Base-by-base conservation (phyloP, 2,329 filamentous ascomycete genomes). In the Rosellinia necatrix region DNA sequence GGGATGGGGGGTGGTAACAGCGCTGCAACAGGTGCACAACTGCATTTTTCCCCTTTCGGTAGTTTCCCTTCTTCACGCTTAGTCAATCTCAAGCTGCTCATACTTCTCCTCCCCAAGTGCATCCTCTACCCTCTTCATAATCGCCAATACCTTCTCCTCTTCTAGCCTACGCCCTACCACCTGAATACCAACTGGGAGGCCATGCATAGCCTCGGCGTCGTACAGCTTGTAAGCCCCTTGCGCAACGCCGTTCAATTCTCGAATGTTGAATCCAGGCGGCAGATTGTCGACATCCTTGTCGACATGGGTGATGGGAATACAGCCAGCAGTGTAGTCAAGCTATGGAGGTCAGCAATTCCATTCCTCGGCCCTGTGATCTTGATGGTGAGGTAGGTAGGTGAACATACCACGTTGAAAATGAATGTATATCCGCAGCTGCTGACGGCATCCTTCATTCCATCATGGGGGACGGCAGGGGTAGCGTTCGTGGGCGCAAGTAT, bases 371-470 rank as follows among this genome's bases (percentile, higher is more conserved):
- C 1, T 3, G 25, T n/a, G n/a, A 35, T 34, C 22, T 27, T 21
- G 2, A 15, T 12, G 58, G 44, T 54, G 30, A 15, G 25, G 29
- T n/a, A 22, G 3, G 19, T 7, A 19, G 9, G 27, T 49, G 34
- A 6, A 76, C 84, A 73, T 75, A 90, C 87, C 67, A 97, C 63
- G 66, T 97, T 97, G 77, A 94, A 97, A 53, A 96, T 74, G 70
- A 97, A 96, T 0, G 92, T 97, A 69, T 97, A 97, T 1, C 91
- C 92, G 67, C 92, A 97, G 63, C 87, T 91, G 60, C 88, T 89
- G 40, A 94, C 86, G 2, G 91, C 91, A 65, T 93, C 87, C 63
- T 85, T 84, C 91, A 96, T 97, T 0, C 86, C 92, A 42, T 87
- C 84, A 70, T 96, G 92, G 1, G 92, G 92, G 3, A 96, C 84